phyloP scores from a whole-genome alignment of 371 early-diverging fungal species.

The Circinella umbellata region DNA sequence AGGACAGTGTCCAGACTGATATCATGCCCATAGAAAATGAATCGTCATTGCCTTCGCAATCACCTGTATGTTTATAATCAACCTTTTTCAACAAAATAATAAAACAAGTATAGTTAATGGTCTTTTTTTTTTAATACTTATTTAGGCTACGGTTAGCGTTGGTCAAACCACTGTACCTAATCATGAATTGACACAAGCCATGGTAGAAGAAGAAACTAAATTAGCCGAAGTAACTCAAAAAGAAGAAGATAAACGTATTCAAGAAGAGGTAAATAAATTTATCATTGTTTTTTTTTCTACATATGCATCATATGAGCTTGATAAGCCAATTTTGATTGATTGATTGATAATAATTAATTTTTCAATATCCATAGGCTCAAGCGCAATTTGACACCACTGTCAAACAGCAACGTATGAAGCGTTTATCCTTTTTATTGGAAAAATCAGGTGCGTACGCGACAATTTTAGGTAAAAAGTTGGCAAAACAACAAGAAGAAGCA shows the following conservation, averaged over 20 bases:
- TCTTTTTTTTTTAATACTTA: not conserved
- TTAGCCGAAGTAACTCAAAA: constrained; percentile 45
- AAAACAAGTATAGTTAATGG: not conserved
- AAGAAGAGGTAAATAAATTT: constrained; percentile 43
- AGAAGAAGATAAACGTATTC: constrained; percentile 53
- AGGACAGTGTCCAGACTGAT: not conserved
- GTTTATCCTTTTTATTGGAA: constrained; percentile 81
- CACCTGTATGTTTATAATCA: not conserved
- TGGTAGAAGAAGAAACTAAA: constrained; percentile 57
- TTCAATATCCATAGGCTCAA: constrained; percentile 49
- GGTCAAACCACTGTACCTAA: not conserved
- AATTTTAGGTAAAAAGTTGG: constrained; percentile 79
- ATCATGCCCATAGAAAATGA: not conserved
- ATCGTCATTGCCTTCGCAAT: not conserved
- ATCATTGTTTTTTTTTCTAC: not conserved
- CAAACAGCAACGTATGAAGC: constrained; percentile 74
- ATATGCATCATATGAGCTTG: too few species aligned
- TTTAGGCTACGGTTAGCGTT: not conserved
- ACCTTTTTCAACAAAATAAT: too few species aligned
- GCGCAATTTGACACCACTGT: constrained; percentile 61
- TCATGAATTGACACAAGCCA: constrained; percentile 44
- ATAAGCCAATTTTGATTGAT: not conserved
- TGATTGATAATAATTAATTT: not conserved
- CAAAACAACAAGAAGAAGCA: constrained; percentile 76
- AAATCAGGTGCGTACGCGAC: constrained; percentile 84